phyloP scores from a whole-genome alignment of 2,329 filamentous ascomycete genomes.

The Colletotrichum filicis region DNA sequence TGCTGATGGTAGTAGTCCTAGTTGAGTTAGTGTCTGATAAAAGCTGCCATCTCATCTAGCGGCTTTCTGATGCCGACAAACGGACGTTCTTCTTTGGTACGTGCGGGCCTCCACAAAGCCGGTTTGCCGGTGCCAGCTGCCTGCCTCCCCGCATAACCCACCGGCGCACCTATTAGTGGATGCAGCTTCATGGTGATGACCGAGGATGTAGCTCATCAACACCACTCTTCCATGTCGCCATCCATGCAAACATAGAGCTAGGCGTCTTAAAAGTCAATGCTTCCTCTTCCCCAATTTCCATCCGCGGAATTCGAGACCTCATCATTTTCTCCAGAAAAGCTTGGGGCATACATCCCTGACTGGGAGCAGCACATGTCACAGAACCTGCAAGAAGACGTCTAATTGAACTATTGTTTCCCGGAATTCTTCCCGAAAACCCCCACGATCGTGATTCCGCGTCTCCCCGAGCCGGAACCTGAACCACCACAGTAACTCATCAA shows the following conservation, averaged over 20 bases:
- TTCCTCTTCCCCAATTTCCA: background rate
- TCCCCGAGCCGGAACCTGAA: background rate
- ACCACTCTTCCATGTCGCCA: background rate
- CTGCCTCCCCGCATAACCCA: slow-evolving; percentile 1
- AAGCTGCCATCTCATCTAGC: background rate
- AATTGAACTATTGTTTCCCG: background rate
- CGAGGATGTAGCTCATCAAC: background rate
- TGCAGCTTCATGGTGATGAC: background rate
- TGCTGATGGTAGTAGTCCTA: background rate
- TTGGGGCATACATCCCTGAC: background rate
- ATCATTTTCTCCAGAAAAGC: background rate
- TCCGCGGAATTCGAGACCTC: too few species aligned
- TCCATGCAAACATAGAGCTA: slow-evolving; percentile 1
- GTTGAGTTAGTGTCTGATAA: background rate
- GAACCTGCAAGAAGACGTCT: background rate
- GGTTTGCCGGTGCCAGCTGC: background rate
- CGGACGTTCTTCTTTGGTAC: background rate
- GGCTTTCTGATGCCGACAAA: background rate
- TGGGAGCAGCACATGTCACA: background rate
- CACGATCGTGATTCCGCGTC: background rate
- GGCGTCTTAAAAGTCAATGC: background rate
- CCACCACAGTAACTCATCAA: background rate
- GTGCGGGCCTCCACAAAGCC: background rate
- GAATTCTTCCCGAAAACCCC: background rate
- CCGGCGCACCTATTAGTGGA: background rate